These are phyloP conservation scores for Piper longum DNA, from an alignment of 164 flowering plant species.

Conservation along the genomic window DNA sequence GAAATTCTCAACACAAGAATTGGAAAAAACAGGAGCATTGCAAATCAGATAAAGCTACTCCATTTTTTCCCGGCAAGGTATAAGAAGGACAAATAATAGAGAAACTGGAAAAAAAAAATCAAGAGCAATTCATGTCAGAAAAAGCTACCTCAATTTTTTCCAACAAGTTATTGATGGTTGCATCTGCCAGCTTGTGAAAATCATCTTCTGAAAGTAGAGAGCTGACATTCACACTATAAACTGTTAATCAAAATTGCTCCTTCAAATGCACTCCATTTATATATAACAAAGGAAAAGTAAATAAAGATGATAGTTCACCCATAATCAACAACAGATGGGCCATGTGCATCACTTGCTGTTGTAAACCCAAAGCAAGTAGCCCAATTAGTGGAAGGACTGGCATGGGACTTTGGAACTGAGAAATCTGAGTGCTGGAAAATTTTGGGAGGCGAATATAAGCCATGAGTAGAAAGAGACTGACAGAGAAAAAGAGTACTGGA, in stretches of 20 bases:
- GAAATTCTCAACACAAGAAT: too few relatives aligned
- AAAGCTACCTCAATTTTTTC: slow-evolving; percentile 72
- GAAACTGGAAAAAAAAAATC: not conserved
- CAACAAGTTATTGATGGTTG: slow-evolving; percentile 56
- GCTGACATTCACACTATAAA: slow-evolving; percentile 16
- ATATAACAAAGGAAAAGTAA: not conserved
- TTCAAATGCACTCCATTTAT: not conserved
- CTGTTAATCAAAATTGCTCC: not conserved
- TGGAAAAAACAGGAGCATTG: too few relatives aligned
- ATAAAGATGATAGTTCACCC: not conserved
- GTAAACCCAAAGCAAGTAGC: not conserved
- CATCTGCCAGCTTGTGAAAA: slow-evolving; percentile 61
- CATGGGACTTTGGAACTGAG: not conserved
- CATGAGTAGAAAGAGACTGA: not conserved
- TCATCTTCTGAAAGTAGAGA: slow-evolving; percentile 71
- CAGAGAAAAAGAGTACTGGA: not conserved
- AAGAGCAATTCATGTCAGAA: not conserved
- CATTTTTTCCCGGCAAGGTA: not conserved
- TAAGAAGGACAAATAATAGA: not conserved
- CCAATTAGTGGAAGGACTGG: not conserved
- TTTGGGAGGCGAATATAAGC: not conserved
- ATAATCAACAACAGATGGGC: slow-evolving; percentile 1
- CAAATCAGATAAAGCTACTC: too few relatives aligned
- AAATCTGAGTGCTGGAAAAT: not conserved
- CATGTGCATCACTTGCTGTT: not conserved